Evolutionary conservation across 1,284 basidiomycete genomes (phyloP).

Genomic region (Vanrija pseudolonga): DNA sequence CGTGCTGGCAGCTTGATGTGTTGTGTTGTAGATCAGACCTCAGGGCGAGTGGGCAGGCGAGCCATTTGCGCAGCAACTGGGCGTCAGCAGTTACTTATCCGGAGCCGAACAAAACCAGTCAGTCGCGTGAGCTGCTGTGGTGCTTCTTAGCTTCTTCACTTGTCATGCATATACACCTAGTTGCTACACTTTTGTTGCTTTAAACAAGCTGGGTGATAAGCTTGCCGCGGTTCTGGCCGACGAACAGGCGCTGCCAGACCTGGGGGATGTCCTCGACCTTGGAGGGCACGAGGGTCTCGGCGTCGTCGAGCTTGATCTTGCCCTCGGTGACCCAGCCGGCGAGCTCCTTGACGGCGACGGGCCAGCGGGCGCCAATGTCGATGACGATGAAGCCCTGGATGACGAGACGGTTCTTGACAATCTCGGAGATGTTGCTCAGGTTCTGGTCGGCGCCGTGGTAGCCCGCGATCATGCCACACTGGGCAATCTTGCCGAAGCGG

Average conservation of each 20-base stretch:
- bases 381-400: conserved; percentile 50
- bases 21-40: no score
- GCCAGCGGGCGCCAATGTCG: conserved; percentile 31
- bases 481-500: conserved; percentile 48
- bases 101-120: no score
- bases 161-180: no score
- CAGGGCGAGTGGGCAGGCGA: no score
- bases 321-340: conserved; percentile 31
- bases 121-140: no score
- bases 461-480: conserved; percentile 47
- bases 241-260: conserved; percentile 38
- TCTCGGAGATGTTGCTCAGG: conserved; percentile 29
- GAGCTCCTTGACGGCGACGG: conserved; percentile 22
- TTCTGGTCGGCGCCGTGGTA: conserved; percentile 24
- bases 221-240: conserved; percentile 42
- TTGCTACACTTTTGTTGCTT: not conserved
- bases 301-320: conserved; percentile 32
- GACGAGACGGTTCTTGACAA: conserved; percentile 49
- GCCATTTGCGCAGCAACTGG: no score
- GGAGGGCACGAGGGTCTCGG: conserved; percentile 37
- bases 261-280: conserved; percentile 40
- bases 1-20: no score
- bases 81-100: no score
- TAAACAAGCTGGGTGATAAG: conserved; percentile 36
- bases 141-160: no score